Evolutionary conservation across 495 filamentous ascomycete species (phyloP).

Genomic region (Penicillium pulvis): DNA sequence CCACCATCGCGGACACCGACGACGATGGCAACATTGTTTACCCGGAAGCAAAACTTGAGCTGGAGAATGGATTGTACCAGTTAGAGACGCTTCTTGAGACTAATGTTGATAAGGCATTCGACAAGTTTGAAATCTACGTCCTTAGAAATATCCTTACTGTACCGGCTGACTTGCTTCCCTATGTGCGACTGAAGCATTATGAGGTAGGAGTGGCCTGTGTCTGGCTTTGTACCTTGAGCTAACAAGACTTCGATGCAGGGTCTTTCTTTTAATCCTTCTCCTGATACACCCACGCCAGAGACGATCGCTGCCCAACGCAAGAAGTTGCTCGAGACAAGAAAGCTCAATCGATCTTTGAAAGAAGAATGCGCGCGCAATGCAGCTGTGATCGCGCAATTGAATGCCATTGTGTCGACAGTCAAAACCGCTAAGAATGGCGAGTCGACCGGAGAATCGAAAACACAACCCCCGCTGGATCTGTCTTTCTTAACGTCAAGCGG

Average conservation of each 20-base stretch:
- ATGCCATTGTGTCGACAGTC: slow-evolving; percentile 49
- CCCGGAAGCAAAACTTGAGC: slow-evolving; percentile 70
- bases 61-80: slow-evolving; percentile 88
- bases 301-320: slow-evolving; percentile 69
- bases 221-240: slow-evolving; percentile 18
- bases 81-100: slow-evolving; percentile 90
- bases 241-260: slow-evolving; percentile 26
- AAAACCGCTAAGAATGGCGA: slow-evolving; percentile 31
- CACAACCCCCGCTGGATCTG: slow-evolving; percentile 39
- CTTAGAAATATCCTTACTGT: slow-evolving; percentile 87
- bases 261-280: slow-evolving; percentile 34
- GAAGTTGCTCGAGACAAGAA: slow-evolving; percentile 77
- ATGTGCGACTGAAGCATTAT: slow-evolving; percentile 85
- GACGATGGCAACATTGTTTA: slow-evolving; percentile 55
- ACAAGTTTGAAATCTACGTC: slow-evolving; percentile 79
- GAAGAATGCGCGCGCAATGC: slow-evolving; percentile 79
- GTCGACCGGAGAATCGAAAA: slow-evolving; percentile 15
- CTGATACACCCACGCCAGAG: slow-evolving; percentile 59
- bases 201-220: slow-evolving; percentile 51
- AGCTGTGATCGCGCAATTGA: slow-evolving; percentile 66
- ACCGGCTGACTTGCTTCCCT: slow-evolving; percentile 67
- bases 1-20: slow-evolving; percentile 54
- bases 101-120: slow-evolving; percentile 77
- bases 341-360: slow-evolving; percentile 72
- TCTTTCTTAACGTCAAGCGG: slow-evolving; percentile 56